These are phyloP conservation scores for Capillidium heterosporum DNA, from an alignment of 371 early-diverging fungal species.

Conservation along the genomic window DNA sequence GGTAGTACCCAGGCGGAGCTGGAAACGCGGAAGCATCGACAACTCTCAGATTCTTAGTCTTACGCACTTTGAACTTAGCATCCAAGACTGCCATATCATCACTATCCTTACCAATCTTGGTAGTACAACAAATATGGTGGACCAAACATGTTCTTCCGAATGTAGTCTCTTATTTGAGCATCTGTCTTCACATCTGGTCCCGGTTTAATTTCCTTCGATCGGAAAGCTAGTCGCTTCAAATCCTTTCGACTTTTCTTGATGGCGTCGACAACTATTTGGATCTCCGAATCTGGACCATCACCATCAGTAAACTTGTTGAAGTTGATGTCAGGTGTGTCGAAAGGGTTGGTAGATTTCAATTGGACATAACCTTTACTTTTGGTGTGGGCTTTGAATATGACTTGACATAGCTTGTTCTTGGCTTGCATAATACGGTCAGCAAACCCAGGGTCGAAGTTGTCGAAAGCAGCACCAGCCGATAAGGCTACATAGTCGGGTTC, in stretches of 20 bases:
- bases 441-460: not conserved
- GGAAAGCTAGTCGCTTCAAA: not conserved
- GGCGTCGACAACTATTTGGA: not conserved
- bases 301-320: conserved; percentile 4
- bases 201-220: not conserved
- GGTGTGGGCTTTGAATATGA: not conserved
- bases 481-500: not conserved
- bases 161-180: not conserved
- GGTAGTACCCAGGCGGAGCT: conserved; percentile 10
- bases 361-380: conserved; percentile 1
- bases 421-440: not conserved
- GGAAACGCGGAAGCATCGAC: conserved; percentile 25
- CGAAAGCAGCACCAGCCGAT: not conserved
- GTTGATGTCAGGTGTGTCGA: conserved; percentile 3
- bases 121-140: conserved; percentile 3
- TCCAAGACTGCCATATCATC: conserved; percentile 17
- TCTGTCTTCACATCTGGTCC: not conserved
- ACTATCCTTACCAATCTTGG: conserved; percentile 15
- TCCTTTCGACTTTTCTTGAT: not conserved
- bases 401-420: not conserved
- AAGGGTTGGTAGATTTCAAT: not conserved
- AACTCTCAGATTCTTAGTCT: conserved; percentile 14
- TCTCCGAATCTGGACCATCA: not conserved
- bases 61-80: conserved; percentile 13
- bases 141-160: not conserved